Conservation (phyloP, 257 asterid genomes). For the Coffea canephora region DNA sequence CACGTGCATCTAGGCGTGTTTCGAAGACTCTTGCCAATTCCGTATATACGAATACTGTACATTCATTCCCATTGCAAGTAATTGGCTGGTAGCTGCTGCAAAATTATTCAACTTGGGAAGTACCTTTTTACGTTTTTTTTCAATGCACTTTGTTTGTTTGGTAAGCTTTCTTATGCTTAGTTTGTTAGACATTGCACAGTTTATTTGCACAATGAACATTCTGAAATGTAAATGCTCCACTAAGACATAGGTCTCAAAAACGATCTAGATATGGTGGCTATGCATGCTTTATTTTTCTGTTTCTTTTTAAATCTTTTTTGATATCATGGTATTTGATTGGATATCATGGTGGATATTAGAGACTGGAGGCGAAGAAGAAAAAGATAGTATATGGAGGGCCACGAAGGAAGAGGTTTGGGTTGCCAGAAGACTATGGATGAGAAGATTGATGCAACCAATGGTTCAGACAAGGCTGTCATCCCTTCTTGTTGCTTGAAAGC, state of each 20-base stretch:
- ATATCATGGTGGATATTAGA: constrained; percentile 35
- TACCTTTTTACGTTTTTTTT: not conserved
- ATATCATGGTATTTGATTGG: constrained; percentile 10
- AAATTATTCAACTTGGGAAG: not conserved
- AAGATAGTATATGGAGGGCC: constrained; percentile 68
- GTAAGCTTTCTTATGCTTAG: not conserved
- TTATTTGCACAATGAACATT: not conserved
- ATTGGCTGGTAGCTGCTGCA: constrained; percentile 1
- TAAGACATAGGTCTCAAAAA: not conserved
- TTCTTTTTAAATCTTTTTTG: not conserved
- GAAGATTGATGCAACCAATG: constrained; percentile 66
- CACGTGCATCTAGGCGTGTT: constrained; percentile 2
- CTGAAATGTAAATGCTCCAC: not conserved
- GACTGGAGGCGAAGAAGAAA: constrained; percentile 91
- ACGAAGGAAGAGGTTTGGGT: constrained; percentile 73
- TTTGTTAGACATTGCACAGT: not conserved
- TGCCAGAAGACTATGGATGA: constrained; percentile 84
- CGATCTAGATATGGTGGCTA: not conserved
- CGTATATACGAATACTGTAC: not conserved
- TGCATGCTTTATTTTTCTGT: not conserved
- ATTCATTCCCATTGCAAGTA: not conserved
- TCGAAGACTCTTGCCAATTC: constrained; percentile 4
- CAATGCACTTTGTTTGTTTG: not conserved
- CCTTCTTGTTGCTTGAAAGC: constrained; percentile 97
- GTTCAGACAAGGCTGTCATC: constrained; percentile 40